These are phyloP conservation scores for Alternaria angustiovoidea DNA, from an alignment of 2,329 filamentous ascomycete genomes.

Conservation along the genomic window DNA sequence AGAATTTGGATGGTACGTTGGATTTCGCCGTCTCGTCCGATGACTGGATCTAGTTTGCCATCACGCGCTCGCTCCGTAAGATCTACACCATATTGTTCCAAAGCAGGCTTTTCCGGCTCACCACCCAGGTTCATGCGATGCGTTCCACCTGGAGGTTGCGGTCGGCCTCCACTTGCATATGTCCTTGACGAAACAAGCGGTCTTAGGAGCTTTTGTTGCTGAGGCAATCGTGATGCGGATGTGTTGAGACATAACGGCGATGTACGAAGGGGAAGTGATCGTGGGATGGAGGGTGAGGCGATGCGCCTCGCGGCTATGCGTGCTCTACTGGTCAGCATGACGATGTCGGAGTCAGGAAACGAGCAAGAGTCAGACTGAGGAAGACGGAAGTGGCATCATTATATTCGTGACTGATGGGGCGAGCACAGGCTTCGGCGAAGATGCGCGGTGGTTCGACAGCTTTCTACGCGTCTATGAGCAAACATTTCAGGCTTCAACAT, in stretches of 20 bases:
- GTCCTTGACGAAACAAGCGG: slow-evolving; percentile 57
- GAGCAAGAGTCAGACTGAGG: slow-evolving; percentile 2
- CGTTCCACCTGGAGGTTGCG: slow-evolving; percentile 89
- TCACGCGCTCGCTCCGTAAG: slow-evolving; percentile 83
- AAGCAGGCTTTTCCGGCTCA: slow-evolving; percentile 79
- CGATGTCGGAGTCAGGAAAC: slow-evolving; percentile 17
- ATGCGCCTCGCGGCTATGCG: slow-evolving; percentile 48
- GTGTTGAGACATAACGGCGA: slow-evolving; percentile 35
- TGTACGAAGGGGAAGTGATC: slow-evolving; percentile 25
- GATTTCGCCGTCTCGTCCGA: slow-evolving; percentile 90
- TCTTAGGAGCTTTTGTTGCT: slow-evolving; percentile 24
- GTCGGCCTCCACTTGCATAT: slow-evolving; percentile 69
- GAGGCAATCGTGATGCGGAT: slow-evolving; percentile 18
- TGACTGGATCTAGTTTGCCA: slow-evolving; percentile 94
- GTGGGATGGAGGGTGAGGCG: slow-evolving; percentile 24
- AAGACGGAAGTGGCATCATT: slow-evolving; percentile 23
- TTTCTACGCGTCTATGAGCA: slow-evolving; percentile 25
- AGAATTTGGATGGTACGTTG: slow-evolving; percentile 94
- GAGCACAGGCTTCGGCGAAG: slow-evolving; percentile 33
- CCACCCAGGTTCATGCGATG: slow-evolving; percentile 90
- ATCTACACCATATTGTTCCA: slow-evolving; percentile 92
- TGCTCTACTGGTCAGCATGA: slow-evolving; percentile 49
- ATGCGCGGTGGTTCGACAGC: slow-evolving; percentile 31
- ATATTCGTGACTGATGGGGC: slow-evolving; percentile 33
- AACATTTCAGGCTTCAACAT: slow-evolving; percentile 9